phyloP scores from a whole-genome alignment of 208 protist genomes.

The Acanthamoeba healyi region DNA sequence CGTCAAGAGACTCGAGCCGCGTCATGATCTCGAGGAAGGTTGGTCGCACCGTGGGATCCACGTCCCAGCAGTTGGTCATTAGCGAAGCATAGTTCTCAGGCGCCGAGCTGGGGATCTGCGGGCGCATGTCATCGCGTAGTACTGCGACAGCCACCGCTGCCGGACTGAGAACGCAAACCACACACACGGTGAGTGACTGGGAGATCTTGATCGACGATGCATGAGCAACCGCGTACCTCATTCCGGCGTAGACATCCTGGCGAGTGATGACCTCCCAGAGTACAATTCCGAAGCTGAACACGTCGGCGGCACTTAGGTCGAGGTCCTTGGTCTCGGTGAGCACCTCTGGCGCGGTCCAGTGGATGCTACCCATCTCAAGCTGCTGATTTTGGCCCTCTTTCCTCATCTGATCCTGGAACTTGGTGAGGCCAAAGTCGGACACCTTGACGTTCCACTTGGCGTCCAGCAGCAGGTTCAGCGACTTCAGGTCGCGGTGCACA shows the following conservation, averaged over 20 bases:
- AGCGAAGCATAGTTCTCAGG: background rate
- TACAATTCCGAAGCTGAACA: conserved; percentile 53
- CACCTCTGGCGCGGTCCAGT: conserved; percentile 45
- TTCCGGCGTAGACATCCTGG: background rate
- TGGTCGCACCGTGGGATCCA: background rate
- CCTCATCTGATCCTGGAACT: conserved; percentile 37
- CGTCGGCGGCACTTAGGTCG: conserved; percentile 3
- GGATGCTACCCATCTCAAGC: background rate
- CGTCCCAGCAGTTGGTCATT: background rate
- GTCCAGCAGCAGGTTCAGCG: conserved; percentile 68
- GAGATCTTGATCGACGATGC: no score
- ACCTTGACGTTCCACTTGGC: conserved; percentile 55
- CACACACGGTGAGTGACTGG: background rate
- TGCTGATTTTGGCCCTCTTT: background rate
- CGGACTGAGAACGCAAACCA: background rate
- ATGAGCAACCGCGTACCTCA: background rate
- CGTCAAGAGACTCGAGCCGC: background rate
- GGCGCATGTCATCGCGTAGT: background rate
- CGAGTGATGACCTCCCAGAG: conserved; percentile 59
- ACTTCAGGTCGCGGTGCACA: conserved; percentile 71
- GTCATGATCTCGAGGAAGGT: conserved; percentile 46
- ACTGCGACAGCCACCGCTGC: conserved; percentile 29
- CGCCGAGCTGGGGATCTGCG: background rate
- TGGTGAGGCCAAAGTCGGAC: conserved; percentile 70
- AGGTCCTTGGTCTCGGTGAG: background rate